These are phyloP conservation scores for Laetiporus sulphureus DNA, from an alignment of 1,284 basidiomycete species.

Conservation along the genomic window DNA sequence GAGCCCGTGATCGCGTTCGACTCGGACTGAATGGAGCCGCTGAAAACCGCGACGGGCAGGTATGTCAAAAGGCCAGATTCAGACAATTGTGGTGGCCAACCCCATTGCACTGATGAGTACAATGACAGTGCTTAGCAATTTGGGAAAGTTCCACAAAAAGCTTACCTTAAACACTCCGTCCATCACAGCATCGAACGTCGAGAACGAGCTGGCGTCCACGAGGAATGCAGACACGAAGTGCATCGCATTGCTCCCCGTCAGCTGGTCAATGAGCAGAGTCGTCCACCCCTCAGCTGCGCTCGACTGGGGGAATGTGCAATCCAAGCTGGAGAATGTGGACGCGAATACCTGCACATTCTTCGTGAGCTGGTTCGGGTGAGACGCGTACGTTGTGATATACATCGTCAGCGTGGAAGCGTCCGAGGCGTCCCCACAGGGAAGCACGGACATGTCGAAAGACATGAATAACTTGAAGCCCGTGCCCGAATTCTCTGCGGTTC, in stretches of 20 bases:
- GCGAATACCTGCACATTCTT: constrained; percentile 56
- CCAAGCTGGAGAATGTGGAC: constrained; percentile 76
- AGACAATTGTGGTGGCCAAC: too few species aligned
- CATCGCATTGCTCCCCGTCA: constrained; percentile 40
- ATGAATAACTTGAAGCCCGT: constrained; percentile 72
- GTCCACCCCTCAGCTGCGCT: constrained; percentile 49
- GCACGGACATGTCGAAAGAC: constrained; percentile 71
- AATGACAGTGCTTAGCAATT: too few species aligned
- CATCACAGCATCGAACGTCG: constrained; percentile 40
- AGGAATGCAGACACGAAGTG: constrained; percentile 67
- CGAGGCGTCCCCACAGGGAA: constrained; percentile 48
- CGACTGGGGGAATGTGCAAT: constrained; percentile 61
- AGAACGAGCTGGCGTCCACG: constrained; percentile 45
- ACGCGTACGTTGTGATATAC: constrained; percentile 50
- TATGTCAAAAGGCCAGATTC: constrained; percentile 1
- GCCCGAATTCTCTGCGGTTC: constrained; percentile 47
- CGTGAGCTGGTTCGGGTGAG: constrained; percentile 59
- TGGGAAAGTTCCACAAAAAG: too few species aligned
- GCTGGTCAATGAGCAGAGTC: constrained; percentile 45
- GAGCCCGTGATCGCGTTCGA: constrained; percentile 33
- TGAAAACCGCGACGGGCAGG: constrained; percentile 2
- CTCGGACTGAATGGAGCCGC: constrained; percentile 25
- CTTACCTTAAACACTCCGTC: constrained; percentile 58
- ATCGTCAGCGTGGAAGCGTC: constrained; percentile 52
- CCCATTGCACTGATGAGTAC: constrained; percentile 52